phyloP scores from a whole-genome alignment of 1,284 basidiomycete species.

The Ceratobasidium sp. region DNA sequence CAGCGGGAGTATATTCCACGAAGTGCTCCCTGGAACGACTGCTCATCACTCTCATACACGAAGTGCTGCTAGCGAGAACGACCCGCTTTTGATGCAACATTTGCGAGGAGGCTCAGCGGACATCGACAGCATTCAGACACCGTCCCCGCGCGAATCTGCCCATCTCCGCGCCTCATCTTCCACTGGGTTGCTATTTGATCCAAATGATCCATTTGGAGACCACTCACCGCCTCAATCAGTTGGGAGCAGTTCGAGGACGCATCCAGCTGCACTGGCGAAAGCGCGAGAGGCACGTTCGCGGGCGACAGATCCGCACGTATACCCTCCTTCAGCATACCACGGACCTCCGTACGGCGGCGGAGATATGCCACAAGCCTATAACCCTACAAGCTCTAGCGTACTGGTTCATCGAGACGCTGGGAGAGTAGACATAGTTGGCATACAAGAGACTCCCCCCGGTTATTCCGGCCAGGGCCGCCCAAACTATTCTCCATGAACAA shows the following conservation, averaged over 20 bases:
- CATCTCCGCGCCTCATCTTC: slow-evolving; percentile 43
- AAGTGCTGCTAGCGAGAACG: slow-evolving; percentile 34
- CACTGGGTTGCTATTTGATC: slow-evolving; percentile 31
- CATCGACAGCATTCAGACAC: slow-evolving; percentile 22
- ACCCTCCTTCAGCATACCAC: slow-evolving; percentile 39
- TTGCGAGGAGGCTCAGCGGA: slow-evolving; percentile 25
- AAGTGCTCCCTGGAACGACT: slow-evolving; percentile 26
- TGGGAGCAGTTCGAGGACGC: slow-evolving; percentile 3
- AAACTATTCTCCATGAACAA: not conserved
- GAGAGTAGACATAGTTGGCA: not conserved
- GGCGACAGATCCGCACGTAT: slow-evolving; percentile 14
- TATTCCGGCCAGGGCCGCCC: slow-evolving; percentile 7
- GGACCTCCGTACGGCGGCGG: slow-evolving; percentile 4
- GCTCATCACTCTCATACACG: slow-evolving; percentile 29
- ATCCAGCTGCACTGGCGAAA: slow-evolving; percentile 25
- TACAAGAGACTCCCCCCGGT: slow-evolving; percentile 10
- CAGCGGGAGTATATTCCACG: slow-evolving; percentile 43
- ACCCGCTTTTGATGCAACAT: slow-evolving; percentile 35
- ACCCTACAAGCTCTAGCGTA: slow-evolving; percentile 18
- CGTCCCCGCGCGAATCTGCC: slow-evolving; percentile 38
- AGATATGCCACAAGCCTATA: slow-evolving; percentile 2
- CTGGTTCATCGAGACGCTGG: slow-evolving; percentile 41
- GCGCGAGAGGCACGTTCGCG: slow-evolving; percentile 36
- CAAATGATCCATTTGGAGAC: slow-evolving; percentile 36
- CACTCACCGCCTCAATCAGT: not conserved